Evolutionary conservation across 1,284 basidiomycete species (phyloP).

Genomic region (Termitomyces sp.): DNA sequence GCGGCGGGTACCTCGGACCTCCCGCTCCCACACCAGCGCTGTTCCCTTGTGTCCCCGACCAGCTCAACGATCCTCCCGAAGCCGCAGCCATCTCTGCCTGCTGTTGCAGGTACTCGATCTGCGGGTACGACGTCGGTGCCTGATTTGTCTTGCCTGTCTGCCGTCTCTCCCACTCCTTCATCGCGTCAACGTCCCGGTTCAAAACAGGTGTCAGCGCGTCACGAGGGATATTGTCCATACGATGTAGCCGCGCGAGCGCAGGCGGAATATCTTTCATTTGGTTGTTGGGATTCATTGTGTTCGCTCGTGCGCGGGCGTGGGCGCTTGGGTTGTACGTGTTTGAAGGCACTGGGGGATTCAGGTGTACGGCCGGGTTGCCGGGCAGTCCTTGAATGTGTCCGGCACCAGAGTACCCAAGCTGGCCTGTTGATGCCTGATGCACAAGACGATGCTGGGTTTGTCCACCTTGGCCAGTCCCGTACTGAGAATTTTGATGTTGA

Average conservation of each 20-base stretch:
- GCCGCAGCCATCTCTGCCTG: slow-evolving; percentile 81
- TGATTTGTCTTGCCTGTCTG: slow-evolving; percentile 61
- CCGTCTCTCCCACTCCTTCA: slow-evolving; percentile 85
- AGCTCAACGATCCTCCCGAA: slow-evolving; percentile 46
- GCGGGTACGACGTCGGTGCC: slow-evolving; percentile 73
- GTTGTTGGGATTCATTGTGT: slow-evolving; percentile 79
- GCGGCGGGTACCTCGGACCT: slow-evolving; percentile 46
- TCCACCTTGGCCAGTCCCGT: slow-evolving; percentile 32
- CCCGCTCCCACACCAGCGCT: slow-evolving; percentile 7
- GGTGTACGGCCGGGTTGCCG: slow-evolving; percentile 28
- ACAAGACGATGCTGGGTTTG: slow-evolving; percentile 34
- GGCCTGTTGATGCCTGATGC: slow-evolving; percentile 48
- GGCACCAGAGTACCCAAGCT: slow-evolving; percentile 43
- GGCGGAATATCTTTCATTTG: slow-evolving; percentile 89
- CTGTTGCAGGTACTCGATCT: slow-evolving; percentile 85
- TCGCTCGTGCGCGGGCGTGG: slow-evolving; percentile 69
- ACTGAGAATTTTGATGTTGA: slow-evolving; percentile 32
- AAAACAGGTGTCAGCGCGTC: slow-evolving; percentile 85
- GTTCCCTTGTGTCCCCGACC: slow-evolving; percentile 31
- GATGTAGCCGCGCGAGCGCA: slow-evolving; percentile 81
- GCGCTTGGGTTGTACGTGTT: slow-evolving; percentile 68
- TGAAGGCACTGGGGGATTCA: slow-evolving; percentile 52
- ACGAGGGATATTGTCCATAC: slow-evolving; percentile 83
- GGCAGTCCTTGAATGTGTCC: slow-evolving; percentile 27
- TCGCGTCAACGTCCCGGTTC: slow-evolving; percentile 78